These are phyloP conservation scores for Fusarium buharicum DNA, from an alignment of 2,329 filamentous ascomycete genomes.

Conservation along the genomic window DNA sequence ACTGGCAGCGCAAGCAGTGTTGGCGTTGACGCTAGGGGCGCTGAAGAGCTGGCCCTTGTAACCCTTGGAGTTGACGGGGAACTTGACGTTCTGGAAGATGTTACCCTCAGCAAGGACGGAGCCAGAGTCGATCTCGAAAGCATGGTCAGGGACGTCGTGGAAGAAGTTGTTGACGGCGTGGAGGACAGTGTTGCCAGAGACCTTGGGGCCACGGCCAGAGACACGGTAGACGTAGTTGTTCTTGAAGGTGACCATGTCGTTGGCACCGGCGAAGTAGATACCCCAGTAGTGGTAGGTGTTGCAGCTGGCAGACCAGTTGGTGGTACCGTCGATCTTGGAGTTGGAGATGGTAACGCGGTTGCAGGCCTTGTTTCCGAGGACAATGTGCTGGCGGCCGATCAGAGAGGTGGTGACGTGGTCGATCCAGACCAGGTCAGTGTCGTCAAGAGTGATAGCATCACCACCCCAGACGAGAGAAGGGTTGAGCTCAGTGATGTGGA, in stretches of 20 bases:
- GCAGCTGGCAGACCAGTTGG: constrained; percentile 66
- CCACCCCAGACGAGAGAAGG: constrained; percentile 69
- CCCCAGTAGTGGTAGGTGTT: constrained; percentile 70
- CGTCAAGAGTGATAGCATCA: constrained; percentile 65
- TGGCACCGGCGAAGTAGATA: constrained; percentile 66
- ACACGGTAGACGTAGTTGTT: constrained; percentile 70
- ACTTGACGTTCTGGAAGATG: constrained; percentile 64
- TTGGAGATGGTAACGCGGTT: constrained; percentile 70
- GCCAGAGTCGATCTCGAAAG: constrained; percentile 63
- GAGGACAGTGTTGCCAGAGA: constrained; percentile 64
- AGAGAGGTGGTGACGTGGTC: constrained; percentile 66
- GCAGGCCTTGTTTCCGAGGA: constrained; percentile 63
- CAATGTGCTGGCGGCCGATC: constrained; percentile 69
- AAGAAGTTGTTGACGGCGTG: constrained; percentile 73
- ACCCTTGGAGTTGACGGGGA: constrained; percentile 51
- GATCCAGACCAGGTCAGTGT: constrained; percentile 60
- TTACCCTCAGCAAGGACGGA: constrained; percentile 66
- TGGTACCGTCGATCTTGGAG: constrained; percentile 66
- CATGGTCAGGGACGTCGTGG: constrained; percentile 64
- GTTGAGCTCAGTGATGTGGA: constrained; percentile 66
- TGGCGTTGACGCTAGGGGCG: constrained; percentile 47
- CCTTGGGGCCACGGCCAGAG: constrained; percentile 66
- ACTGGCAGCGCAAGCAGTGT: constrained; percentile 54
- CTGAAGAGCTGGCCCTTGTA: constrained; percentile 50
- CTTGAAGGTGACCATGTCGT: constrained; percentile 66